Conservation (phyloP, 2,329 filamentous ascomycete genomes). For the Macrophomina tecta region DNA sequence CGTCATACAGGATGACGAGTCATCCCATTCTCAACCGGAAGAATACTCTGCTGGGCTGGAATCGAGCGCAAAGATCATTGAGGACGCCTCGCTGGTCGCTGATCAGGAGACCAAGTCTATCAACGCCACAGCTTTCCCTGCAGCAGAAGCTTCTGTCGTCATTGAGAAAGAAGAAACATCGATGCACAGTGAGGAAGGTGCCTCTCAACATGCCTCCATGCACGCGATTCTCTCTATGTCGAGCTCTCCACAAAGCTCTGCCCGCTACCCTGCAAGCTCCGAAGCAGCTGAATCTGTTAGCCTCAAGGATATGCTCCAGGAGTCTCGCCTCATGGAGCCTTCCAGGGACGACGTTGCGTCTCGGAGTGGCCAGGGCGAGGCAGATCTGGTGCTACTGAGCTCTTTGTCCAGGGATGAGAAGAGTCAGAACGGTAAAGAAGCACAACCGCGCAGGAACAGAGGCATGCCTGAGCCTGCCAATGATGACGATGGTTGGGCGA, state of each 20-base stretch:
- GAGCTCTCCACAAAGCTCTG: background rate
- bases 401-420: background rate
- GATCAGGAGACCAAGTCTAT: background rate
- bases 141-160: background rate
- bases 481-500: slow-evolving; percentile 12
- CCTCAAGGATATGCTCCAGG: slow-evolving; percentile 10
- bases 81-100: background rate
- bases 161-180: background rate
- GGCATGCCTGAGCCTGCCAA: background rate
- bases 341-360: background rate
- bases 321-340: background rate
- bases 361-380: background rate
- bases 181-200: background rate
- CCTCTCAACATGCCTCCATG: background rate
- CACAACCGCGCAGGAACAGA: background rate
- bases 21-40: background rate
- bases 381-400: background rate
- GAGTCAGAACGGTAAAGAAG: background rate
- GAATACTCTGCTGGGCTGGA: background rate
- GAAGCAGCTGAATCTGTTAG: slow-evolving; percentile 6
- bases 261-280: background rate
- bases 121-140: background rate
- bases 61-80: background rate
- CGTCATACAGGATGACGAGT: background rate
- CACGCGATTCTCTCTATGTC: background rate